Evolutionary conservation across 2,329 filamentous ascomycete genomes (phyloP), one percentile per base, ranked within the genome.

Genomic region (Pseudopithomyces chartarum): DNA sequence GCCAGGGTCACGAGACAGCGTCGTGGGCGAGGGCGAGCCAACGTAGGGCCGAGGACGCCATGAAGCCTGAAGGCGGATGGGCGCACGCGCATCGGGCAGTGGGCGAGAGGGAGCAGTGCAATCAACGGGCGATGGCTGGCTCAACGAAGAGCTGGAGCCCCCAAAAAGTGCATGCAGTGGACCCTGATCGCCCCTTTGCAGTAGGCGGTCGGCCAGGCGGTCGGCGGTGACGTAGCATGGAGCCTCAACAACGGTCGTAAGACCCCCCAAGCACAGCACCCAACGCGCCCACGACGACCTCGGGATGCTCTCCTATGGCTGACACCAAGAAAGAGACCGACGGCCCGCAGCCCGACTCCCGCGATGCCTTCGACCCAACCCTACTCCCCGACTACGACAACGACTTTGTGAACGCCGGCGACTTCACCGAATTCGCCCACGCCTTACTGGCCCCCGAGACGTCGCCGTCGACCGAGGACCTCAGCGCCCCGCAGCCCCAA

Each of bases 361-460:
- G 80, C 39, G 82, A 88, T 62, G 85, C 84, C 44, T 92, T 89
- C 78, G 89, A 95, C 74, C 81, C 84, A 58, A 82, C 82, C 15
- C 80, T 79, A 36, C 83, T 97, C 19, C 93, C 92, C n/a, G 92
- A 97, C 75, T 86, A 83, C 75, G 85, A 93, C 73, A 83, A 84
- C 68, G 87, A 95, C 55, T 97, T 97, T 73, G 81, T 96, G 65
- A 78, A 84, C 43, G 81, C 87, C 39, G 86, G 86, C 57, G 89
- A 96, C 70, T 81, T 97, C 32, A 81, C 85, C 36, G 88, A 90
- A 53, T 98, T 98, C 74, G 88, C 90, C 58, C 86, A 85, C 57
- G 94, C 94, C 7, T 84, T 97, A 8, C 85, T 87, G n/a, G 91
- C 90, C 1, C 92, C 93, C 0, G 92, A 96, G 59, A 85, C 86